Evolutionary conservation across 139 green algal species (phyloP).

Genomic region (Chlorella vulgaris): DNA sequence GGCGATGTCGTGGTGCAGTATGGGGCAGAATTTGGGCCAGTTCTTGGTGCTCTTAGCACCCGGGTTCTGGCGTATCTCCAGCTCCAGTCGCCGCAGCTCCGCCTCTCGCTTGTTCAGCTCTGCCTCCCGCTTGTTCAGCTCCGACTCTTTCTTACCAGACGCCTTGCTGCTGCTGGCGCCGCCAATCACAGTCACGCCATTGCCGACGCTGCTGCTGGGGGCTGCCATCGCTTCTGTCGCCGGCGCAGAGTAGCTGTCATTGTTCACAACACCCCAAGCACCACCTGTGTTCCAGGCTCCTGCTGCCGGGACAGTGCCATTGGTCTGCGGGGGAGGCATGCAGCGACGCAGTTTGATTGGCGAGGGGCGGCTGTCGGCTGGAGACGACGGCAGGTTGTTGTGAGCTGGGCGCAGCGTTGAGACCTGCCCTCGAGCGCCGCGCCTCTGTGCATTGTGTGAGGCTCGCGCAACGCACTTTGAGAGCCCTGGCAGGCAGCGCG

Average conservation of each 20-base stretch:
- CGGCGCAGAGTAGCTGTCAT: too few relatives aligned
- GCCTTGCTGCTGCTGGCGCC: slow-evolving; percentile 7
- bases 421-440: too few relatives aligned
- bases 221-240: too few relatives aligned
- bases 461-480: neutral
- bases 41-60: slow-evolving; percentile 50
- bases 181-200: neutral
- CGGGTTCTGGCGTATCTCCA: slow-evolving; percentile 35
- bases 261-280: too few relatives aligned
- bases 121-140: slow-evolving; percentile 38
- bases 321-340: slow-evolving; percentile 8
- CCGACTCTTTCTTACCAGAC: neutral
- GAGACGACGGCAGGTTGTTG: neutral
- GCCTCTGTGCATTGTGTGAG: too few relatives aligned
- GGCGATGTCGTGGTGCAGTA: slow-evolving; percentile 64
- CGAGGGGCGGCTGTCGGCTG: neutral
- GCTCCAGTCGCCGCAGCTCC: slow-evolving; percentile 52
- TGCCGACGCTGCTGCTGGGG: neutral
- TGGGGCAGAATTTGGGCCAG: slow-evolving; percentile 63
- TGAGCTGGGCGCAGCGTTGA: too few relatives aligned
- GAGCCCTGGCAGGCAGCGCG: neutral
- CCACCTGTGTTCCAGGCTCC: slow-evolving; percentile 13
- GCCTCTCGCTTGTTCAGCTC: slow-evolving; percentile 56
- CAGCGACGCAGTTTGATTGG: neutral
- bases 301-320: slow-evolving; percentile 30